Base-by-base conservation (phyloP, 768 basidiomycete genomes). In the Tricholoma sp. region DNA sequence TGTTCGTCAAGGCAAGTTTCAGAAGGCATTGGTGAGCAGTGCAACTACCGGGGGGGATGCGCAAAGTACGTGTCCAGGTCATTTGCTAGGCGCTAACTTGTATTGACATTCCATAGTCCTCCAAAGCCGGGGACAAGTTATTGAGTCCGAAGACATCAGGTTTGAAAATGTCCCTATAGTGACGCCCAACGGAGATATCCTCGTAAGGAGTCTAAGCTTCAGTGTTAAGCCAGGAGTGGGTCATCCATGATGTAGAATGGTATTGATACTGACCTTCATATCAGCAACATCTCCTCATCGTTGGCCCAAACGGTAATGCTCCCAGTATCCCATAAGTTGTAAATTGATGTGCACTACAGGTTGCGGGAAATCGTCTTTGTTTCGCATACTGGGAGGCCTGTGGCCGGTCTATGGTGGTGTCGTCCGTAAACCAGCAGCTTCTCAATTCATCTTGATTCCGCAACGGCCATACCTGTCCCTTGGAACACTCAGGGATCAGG, bases 161-260 rank as follows among this genome's bases (percentile, higher is more conserved):
- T 97, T 99, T 62, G 89, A 95, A 63, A 80, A 87, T 57, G 96
- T 99, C 1, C 96, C 96, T 0, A 94, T 99, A 58, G 86, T 98
- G 24, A 95, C 94, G 10, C 96, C 96, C 1, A 98, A 97, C 61
- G 95, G 95, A 5, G 96, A 98, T 64, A 81, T 98, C 14, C 79
- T 99, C 4, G 81, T 99, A 53, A 83, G 81, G 70, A 86, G 79
- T 61, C 72, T 98, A 67, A 92, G 88, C 63, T 98, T 98, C 77
- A 83, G 84, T 61, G 89, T 98, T 54, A 89, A 91, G 69, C 89
- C 83, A 53, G 92, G 94, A 56, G 94, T 94, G 64, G 50, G 74
- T 72, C 27, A 53, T 19, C 52, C 31, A 22, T n/a, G 54, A 16
- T 43, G n/a, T 9, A 19, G 18, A 12, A 35, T 4, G 1, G 37